Base-by-base conservation (phyloP, 2,329 filamentous ascomycete genomes). In the Tympanopsis confertula region DNA sequence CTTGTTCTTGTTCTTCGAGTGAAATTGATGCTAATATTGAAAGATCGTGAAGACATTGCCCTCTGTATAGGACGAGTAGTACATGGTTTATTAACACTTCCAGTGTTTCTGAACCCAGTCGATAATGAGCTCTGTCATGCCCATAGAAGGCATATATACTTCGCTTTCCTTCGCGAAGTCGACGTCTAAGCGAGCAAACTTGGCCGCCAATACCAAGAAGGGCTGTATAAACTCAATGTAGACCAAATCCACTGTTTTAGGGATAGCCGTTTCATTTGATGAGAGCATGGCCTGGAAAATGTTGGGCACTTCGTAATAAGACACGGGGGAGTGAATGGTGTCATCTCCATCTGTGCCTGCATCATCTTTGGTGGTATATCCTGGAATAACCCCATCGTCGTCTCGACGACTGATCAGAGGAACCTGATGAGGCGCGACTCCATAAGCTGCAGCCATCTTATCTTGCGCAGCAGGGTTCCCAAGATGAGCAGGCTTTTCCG, bases 161-260 rank as follows among this genome's bases (percentile, higher is more conserved):
- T 33, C 30, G 15, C 30, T 33, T 12, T 33, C 15, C 30, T 18
- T 10, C 30, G 30, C 7, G 30, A 33, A 10, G 17, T 33, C 15
- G 30, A 33, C 15, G 17, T 33, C 30, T 12, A 33, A 7, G 15
- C 30, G 7, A 7, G 30, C 30, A 33, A 74, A 68, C 46, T 78
- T 76, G 43, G 94, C 63, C 3, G 86, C 87, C 10, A 82, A 61
- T 14, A 94, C 58, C 28, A 96, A 64, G 72, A 83, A 93, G 7
- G 78, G 78, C 58, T 91, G 73, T 24, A 96, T 78, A 55, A 95
- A 98, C 54, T 94, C 87, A 41, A 94, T 74, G 53, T 93, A 98
- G 13, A 95, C 78, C 5, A 98, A 56, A 55, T 96, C 89, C 1
- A 98, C 86, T 1, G 60, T 79, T 38, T 82, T 74, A 0, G 86